Percentiles rank a stretch among this genome's conserved stretches.
These are phyloP conservation scores for Phytophthora sansomeana DNA, from an alignment of 352 stramenopile species.

Conservation along the genomic window DNA sequence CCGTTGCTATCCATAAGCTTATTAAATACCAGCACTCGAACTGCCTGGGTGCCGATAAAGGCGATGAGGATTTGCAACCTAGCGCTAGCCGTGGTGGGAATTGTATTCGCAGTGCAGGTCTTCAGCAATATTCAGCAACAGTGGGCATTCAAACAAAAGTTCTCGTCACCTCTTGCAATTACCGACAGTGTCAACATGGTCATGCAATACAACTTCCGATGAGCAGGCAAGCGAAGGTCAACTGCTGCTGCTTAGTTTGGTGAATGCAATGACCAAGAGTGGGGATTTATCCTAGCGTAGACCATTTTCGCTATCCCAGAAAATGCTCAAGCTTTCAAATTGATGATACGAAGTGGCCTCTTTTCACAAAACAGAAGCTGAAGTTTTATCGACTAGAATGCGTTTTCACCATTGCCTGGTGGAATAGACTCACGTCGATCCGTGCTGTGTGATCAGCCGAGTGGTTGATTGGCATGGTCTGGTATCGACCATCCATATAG, in stretches of 20 bases:
- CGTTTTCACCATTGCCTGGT: no score
- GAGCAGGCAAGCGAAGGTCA: conserved; percentile 58
- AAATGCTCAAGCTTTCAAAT: no score
- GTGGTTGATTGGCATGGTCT: no score
- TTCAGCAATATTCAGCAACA: conserved; percentile 20
- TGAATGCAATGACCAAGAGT: no score
- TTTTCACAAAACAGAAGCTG: no score
- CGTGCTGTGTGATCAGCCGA: no score
- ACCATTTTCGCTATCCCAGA: no score
- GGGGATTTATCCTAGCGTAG: no score
- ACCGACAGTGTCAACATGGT: conserved; percentile 57
- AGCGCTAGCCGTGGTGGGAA: conserved; percentile 36
- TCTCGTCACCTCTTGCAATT: conserved; percentile 49
- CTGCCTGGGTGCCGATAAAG: conserved; percentile 51
- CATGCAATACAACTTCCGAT: conserved; percentile 69
- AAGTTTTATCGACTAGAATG: no score
- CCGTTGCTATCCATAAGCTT: no score
- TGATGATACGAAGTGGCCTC: no score
- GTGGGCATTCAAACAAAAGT: background rate
- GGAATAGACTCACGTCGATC: no score
- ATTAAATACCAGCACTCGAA: conserved; percentile 72
- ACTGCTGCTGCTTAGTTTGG: conserved; percentile 33
- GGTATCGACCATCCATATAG: background rate
- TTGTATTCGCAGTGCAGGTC: conserved; percentile 33
- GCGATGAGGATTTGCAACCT: conserved; percentile 48